Conservation (phyloP, 1,139 yeast genomes). For the Geotrichum macrosporum region DNA sequence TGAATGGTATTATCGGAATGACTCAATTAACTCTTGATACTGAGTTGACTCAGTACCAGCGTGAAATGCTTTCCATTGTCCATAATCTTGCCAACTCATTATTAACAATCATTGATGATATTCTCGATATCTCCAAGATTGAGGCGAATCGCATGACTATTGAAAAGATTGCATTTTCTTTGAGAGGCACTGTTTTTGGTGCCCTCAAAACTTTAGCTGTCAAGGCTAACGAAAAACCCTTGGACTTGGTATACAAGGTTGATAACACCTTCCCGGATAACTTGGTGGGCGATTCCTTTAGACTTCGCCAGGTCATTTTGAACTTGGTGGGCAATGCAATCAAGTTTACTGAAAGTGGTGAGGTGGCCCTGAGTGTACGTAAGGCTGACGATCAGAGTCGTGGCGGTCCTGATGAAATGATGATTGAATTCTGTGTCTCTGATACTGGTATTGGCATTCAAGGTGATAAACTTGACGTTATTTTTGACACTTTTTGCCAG, state of each 20-base stretch:
- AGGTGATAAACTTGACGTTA: slow-evolving; percentile 73
- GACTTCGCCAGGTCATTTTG: slow-evolving; percentile 77
- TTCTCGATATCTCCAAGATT: slow-evolving; percentile 83
- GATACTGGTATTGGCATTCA: slow-evolving; percentile 89
- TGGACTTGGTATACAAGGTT: slow-evolving; percentile 74
- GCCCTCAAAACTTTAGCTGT: slow-evolving; percentile 84
- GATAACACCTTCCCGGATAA: slow-evolving; percentile 84
- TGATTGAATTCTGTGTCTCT: slow-evolving; percentile 77
- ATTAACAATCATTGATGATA: slow-evolving; percentile 81
- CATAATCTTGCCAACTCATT: slow-evolving; percentile 80
- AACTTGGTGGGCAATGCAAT: slow-evolving; percentile 86
- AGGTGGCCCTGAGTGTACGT: slow-evolving; percentile 49
- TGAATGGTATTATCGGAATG: slow-evolving; percentile 92
- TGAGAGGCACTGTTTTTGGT: slow-evolving; percentile 82
- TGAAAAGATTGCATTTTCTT: slow-evolving; percentile 78
- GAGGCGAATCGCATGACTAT: slow-evolving; percentile 91
- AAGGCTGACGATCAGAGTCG: slow-evolving; percentile 39
- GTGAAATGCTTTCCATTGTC: slow-evolving; percentile 84
- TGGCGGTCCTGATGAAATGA: slow-evolving; percentile 52
- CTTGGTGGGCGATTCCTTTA: slow-evolving; percentile 79
- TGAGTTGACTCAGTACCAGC: slow-evolving; percentile 79
- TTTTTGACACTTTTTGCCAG: slow-evolving; percentile 84
- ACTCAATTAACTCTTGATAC: slow-evolving; percentile 84
- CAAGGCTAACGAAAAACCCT: slow-evolving; percentile 78
- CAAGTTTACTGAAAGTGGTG: slow-evolving; percentile 76